Base-by-base conservation (phyloP, 331 rosid species). In the Erythrophleum ivorense region DNA sequence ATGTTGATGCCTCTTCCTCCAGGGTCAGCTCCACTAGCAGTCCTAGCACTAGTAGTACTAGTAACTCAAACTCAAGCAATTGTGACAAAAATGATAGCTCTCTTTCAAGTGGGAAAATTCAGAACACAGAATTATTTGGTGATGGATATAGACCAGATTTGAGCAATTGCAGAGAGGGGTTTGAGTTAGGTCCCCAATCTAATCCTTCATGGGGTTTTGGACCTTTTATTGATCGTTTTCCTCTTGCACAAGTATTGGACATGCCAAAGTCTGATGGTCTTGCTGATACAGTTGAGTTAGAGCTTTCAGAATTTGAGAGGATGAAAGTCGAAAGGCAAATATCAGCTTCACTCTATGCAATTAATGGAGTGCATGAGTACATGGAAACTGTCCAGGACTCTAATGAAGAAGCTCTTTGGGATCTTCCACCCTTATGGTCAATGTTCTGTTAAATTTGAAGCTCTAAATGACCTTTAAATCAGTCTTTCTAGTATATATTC, bases 271-370 rank as follows among this genome's bases (percentile, higher is more conserved):
- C 58, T 72, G 81, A 76, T 53, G 85, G 76, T 57, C 12, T 84
- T 63, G 46, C 54, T 70, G 86, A 84, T 54, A 9, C 79, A 33
- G 84, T 57, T 29, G 86, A 80, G 31, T 72, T 85, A 31, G 95
- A 88, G 77, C 58, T 93, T 33, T 79, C 80, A 18, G 97, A 89
- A 64, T 95, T 95, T 46, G 98, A 95, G 59, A 89, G 97, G 80
- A 89, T 95, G 97, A 93, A 87, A 81, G 91, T 95, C 34, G 98
- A 95, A 70, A 91, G 98, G 58, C 98, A 95, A 74, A 95, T 93
- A 60, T 93, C 98, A 43, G 97, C 98, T 86, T 90, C 96, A 31
- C 93, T 93, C 16, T 93, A 93, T 81, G 98, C 98, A 24, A 87
- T 93, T 76, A 95, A 95, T 88, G 98, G 98, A 60, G 90, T 93